Base-by-base conservation (phyloP, 768 basidiomycete species). In the Podaxis sp. region DNA sequence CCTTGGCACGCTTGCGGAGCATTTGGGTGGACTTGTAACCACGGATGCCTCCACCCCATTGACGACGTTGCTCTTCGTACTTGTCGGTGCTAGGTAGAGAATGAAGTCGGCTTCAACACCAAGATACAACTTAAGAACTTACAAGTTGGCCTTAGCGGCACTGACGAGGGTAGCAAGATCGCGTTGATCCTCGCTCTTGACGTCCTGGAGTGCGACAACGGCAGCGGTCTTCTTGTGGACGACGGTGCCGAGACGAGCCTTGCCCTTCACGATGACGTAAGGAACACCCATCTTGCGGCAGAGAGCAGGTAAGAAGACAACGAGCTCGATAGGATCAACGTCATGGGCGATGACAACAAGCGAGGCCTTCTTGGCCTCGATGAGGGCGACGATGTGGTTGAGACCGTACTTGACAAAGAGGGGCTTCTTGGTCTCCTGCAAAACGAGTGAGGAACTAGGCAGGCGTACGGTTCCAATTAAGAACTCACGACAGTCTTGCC, bases 201-300 rank as follows among this genome's bases (percentile, higher is more conserved):
- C 96, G 24, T 99, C 96, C 79, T 95, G 92, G 63, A 99, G 76
- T 43, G 92, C 90, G 59, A 97, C 79, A 57, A 96, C 90, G 57
- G 96, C 90, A 51, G 95, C 89, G 56, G 95, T 98, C 88, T 98
- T 98, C 88, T 97, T 97, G 86, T 97, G 93, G 43, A 96, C 94
- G 65, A 98, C 94, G 6, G 96, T 94, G 69, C 96, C 96, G 71
- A 98, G 93, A 74, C 96, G 93, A 61, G 96, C 94, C 81, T 98
- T 98, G 80, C 92, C 91, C 82, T 98, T 98, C 69, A 96, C 95
- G 67, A 99, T 97, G 66, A 95, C 93, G 79, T 98, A 98, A 43
- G 96, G 96, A 37, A 98, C 91, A 76, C 96, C 96, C 96, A 98
- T 98, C 88, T 98, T 98, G 78, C 94, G 90, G 83, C 96, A 98